These are phyloP conservation scores for Haplosporangium gracile DNA, from an alignment of 192 early-diverging fungal species.

Conservation along the genomic window DNA sequence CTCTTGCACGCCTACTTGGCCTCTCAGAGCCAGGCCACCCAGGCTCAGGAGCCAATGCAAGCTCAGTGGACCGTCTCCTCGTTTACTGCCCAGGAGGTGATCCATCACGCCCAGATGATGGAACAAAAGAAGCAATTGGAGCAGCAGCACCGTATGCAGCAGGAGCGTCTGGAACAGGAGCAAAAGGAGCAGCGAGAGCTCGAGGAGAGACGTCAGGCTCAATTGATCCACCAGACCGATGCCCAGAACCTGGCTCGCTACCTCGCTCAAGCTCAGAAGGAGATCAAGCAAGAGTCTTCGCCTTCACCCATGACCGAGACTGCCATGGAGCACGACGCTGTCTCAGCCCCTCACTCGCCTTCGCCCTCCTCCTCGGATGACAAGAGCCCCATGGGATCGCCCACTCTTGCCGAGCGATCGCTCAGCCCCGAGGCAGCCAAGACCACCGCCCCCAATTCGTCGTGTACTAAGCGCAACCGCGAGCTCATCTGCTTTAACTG, in stretches of 20 bases:
- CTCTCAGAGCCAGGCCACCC: slow-evolving; percentile 15
- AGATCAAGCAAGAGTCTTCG: slow-evolving; percentile 29
- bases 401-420: slow-evolving; percentile 33
- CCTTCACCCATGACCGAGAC: neutral
- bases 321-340: slow-evolving; percentile 35
- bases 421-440: slow-evolving; percentile 9
- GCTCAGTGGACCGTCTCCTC: slow-evolving; percentile 16
- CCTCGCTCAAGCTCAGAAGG: slow-evolving; percentile 29
- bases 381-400: slow-evolving; percentile 35
- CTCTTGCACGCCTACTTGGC: slow-evolving; percentile 43
- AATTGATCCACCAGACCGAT: slow-evolving; percentile 29
- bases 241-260: slow-evolving; percentile 42
- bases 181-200: slow-evolving; percentile 4
- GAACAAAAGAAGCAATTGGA: slow-evolving; percentile 19
- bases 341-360: slow-evolving; percentile 32
- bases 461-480: slow-evolving; percentile 51
- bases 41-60: slow-evolving; percentile 22
- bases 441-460: neutral
- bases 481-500: slow-evolving; percentile 80
- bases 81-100: neutral
- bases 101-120: neutral
- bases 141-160: slow-evolving; percentile 5
- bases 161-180: slow-evolving; percentile 11
- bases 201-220: slow-evolving; percentile 3
- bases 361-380: slow-evolving; percentile 24